Base-by-base conservation (phyloP, 371 early-diverging fungal species). In the Mycotypha africana region DNA sequence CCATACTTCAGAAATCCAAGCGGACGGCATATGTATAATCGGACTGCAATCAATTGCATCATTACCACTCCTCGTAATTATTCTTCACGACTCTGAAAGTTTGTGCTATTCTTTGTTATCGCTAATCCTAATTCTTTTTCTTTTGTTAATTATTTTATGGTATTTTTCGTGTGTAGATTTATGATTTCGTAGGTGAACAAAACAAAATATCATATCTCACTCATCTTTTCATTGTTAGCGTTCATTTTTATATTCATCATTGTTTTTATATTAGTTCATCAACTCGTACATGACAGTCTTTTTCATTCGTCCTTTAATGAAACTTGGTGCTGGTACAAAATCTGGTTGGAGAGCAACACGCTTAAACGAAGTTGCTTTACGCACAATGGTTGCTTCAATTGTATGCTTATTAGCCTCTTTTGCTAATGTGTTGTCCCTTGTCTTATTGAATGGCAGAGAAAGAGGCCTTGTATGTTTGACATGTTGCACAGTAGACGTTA, bases 401-500 rank as follows among this genome's bases (percentile, higher is more conserved):
- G 59, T 76, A 0, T 71, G 74, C 17, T 32, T 78, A 8, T 3
- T 78, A 4, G 67, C 68, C 10, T 75, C 75, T 0, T 64, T 70
- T 49, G 77, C 63, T 37, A 80, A 80, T 46, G 64, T 75, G 30
- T 38, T 76, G 2, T 45, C 64, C 7, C 23, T 76, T 6, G 51
- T 69, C 11, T 44, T 71, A 42, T 54, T 70, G 21, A 34, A 70
- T 10, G 76, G 77, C 10, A 49, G 62, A 10, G 67, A 78, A 45
- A 64, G 81, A 15, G 78, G 76, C 8, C 35, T 73, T 7, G 33
- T 76, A n/a, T 80, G 81, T 43, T 34, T 80, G 12, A 75, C 69
- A 0, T 67, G 67, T 17, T 80, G 81, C 42, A 75, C 72, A 2
- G 45, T 78, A 17, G 78, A 80, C 61, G 78, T 80, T 19, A 78